Evolutionary conservation across 371 early-diverging fungal genomes (phyloP), one percentile per base, ranked within the genome.

Genomic region (Rhizopus delemar): DNA sequence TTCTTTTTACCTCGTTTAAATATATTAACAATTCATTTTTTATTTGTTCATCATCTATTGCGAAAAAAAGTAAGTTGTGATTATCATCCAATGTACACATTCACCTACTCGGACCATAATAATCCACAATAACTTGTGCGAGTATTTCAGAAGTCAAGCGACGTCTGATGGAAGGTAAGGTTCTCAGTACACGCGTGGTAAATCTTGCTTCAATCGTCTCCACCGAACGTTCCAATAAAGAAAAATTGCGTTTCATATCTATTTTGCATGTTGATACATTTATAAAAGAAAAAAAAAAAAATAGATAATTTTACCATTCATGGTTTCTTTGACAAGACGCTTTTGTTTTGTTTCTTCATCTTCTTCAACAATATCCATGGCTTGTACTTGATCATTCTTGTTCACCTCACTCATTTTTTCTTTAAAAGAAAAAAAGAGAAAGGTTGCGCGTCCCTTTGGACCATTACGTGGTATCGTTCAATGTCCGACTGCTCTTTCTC

Each of bases 201-300:
- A 90, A 96, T 39, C 95, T 89, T 33, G 90, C 69, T 72, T 97
- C 98, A 46, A 90, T 76, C 3, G 90, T 85, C 15, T 89, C 79
- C 3, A 93, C 95, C 39, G 92, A 90, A 54, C 90, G 82, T 68
- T 93, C 92, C 65, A 97, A 71, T 41, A 96, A 75, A 29, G 66
- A 54, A 68, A 93, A 83, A 71, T 90, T 90, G 59, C 90, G 90
- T 68, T 90, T 90, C 57, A 95, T 80, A 68, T 96, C 96, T 96
- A 68, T 57, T 46, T 34, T 31, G 0, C 31, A 28, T 32, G 4
- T 46, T 7, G 5, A 5, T 46, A 13, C 29, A n/a, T 36, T 35
- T 41, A 5, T 11, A 39, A 9, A 36, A 5, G 28, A 28, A 36
- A 59, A 13, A 43, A 5, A 41, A 3, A 11, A 43, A 8, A 12